Evolutionary conservation across 2,329 filamentous ascomycete genomes (phyloP), one percentile per base, ranked within the genome.

Genomic region (Colletotrichum truncatum): DNA sequence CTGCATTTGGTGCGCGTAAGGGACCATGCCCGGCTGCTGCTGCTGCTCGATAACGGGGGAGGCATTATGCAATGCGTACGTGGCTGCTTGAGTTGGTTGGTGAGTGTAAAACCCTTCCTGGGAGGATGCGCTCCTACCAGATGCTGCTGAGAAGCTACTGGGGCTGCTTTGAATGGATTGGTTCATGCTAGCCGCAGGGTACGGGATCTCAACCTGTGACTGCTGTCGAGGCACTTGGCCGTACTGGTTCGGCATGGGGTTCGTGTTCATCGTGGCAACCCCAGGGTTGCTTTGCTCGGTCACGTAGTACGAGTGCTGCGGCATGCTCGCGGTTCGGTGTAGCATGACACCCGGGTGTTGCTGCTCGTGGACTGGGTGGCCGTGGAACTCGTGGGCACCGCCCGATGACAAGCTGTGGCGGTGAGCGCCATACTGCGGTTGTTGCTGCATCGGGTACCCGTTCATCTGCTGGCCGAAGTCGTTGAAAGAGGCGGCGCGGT

Each of bases 231-330:
- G 80, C 52, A 87, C 78, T 53, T 86, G 84, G 30, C 57, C 62
- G 73, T 87, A 87, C 61, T 83, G 77, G 6, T 80, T 74, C n/a
- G 81, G 78, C 49, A 87, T 76, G 6, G 80, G 71, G 68, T 81
- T 82, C 10, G 85, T 82, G 74, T 85, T 87, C 82, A 89, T 85
- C 11, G 86, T 89, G 30, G 86, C 87, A 6, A 90, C 84, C 11
- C 84, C 86, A 9, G 87, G 87, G 70, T 89, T 89, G 72, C 81
- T 84, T 68, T 88, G 85, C 61, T 90, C 87, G 1, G 88, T 84
- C 28, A 89, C 81, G 70, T 88, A 91, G 73, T 83, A 87, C 6
- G 76, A 74, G 34, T 77, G 74, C 56, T 82, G 81, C 3, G 82
- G 78, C 70, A 85, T 77, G 72, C 80, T 82, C 5, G 81, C 70